Evolutionary conservation across 495 filamentous ascomycete species (phyloP).

Genomic region (Annulohypoxylon bovei): DNA sequence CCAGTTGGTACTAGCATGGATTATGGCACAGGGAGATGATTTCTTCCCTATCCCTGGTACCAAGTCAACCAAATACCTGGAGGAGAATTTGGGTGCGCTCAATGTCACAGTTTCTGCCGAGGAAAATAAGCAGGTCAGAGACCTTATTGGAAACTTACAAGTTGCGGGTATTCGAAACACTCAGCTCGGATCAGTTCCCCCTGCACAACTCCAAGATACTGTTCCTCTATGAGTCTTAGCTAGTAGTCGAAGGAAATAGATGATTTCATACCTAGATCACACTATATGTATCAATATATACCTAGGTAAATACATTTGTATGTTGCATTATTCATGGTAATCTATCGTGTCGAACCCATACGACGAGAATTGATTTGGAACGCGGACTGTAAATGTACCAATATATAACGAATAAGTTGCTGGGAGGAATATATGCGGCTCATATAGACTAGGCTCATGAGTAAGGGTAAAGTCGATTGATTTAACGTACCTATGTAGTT

Average conservation of each 20-base stretch:
- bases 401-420: background rate
- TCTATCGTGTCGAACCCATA: background rate
- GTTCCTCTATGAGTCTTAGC: conserved; percentile 14
- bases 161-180: conserved; percentile 14
- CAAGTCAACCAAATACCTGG: conserved; percentile 64
- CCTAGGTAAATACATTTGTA: background rate
- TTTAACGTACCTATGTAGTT: background rate
- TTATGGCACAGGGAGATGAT: conserved; percentile 65
- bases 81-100: conserved; percentile 64
- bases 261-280: background rate
- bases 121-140: conserved; percentile 26
- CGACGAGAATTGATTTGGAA: background rate
- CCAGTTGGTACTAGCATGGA: conserved; percentile 67
- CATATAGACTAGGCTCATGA: background rate
- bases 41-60: conserved; percentile 68
- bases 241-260: background rate
- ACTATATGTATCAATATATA: background rate
- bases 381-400: background rate
- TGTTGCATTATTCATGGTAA: background rate
- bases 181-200: background rate
- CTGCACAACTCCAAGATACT: conserved; percentile 26
- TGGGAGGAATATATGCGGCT: background rate
- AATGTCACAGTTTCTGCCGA: conserved; percentile 51
- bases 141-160: conserved; percentile 22
- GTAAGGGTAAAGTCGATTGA: background rate